Evolutionary conservation across 352 stramenopile species (phyloP).

Genomic region (Pythium chondricola): DNA sequence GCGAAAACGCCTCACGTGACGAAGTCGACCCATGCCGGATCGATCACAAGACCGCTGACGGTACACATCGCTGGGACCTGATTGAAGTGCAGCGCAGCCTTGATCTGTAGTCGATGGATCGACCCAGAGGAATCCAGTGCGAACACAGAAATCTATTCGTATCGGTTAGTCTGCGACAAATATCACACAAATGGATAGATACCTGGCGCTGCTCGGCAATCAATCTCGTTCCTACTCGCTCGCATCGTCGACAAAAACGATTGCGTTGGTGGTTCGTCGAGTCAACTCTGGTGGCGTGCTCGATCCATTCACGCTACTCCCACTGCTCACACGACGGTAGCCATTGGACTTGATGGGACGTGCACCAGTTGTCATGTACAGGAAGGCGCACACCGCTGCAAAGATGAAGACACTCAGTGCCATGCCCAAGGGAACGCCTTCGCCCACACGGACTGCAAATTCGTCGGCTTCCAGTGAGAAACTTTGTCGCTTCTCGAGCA

Average conservation of each 20-base stretch:
- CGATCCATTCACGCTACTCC: constrained; percentile 31
- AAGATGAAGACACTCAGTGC: constrained; percentile 63
- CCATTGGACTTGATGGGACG: constrained; percentile 8
- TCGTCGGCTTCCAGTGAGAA: constrained; percentile 58
- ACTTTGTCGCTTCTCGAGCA: constrained; percentile 44
- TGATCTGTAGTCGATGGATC: constrained; percentile 3
- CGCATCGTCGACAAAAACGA: constrained; percentile 68
- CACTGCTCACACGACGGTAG: constrained; percentile 34
- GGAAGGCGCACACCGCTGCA: constrained; percentile 34
- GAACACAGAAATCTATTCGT: too few relatives aligned
- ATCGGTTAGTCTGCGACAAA: too few relatives aligned
- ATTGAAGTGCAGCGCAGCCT: constrained; percentile 7
- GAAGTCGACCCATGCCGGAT: neutral
- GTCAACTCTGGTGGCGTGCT: neutral
- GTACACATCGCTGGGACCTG: constrained; percentile 10
- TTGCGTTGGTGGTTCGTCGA: constrained; percentile 40
- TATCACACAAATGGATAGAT: too few relatives aligned
- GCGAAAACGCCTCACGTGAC: neutral
- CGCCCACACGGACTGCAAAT: constrained; percentile 55
- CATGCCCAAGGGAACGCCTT: constrained; percentile 59
- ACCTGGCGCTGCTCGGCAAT: too few relatives aligned
- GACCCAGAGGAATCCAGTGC: neutral
- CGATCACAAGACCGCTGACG: constrained; percentile 1
- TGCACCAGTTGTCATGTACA: constrained; percentile 40
- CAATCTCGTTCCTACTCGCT: constrained; percentile 39